A percentile compares a stretch with the other conserved stretches of the same genome.
Evolutionary conservation across 2,329 filamentous ascomycete species (phyloP).

Genomic region (Talaromyces sp.): DNA sequence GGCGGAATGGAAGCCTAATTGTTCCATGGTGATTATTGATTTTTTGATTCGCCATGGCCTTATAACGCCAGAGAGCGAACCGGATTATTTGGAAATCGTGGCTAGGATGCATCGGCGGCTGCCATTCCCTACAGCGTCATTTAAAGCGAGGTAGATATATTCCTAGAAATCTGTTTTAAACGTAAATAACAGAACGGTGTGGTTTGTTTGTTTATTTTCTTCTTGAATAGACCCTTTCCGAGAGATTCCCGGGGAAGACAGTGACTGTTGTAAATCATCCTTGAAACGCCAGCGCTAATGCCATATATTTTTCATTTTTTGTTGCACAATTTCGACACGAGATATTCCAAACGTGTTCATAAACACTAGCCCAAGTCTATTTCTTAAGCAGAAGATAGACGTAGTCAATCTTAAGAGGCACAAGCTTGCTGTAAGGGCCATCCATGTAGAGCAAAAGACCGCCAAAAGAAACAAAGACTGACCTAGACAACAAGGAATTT

Average conservation of each 20-base stretch:
- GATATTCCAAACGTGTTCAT: not conserved
- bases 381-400: conserved; percentile 94
- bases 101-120: conserved; percentile 69
- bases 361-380: conserved; percentile 35
- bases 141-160: not conserved
- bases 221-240: not conserved
- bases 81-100: conserved; percentile 69
- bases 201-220: not conserved
- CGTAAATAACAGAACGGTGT: not conserved
- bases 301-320: conserved; percentile 11
- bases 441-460: conserved; percentile 85
- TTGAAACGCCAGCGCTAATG: conserved; percentile 37
- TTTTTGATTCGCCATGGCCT: conserved; percentile 86
- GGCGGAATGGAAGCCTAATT: conserved; percentile 90
- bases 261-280: not conserved
- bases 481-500: conserved; percentile 48
- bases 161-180: not conserved
- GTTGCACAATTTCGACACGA: not conserved
- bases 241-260: not conserved
- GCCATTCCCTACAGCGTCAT: conserved; percentile 65
- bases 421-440: conserved; percentile 93
- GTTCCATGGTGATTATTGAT: conserved; percentile 74
- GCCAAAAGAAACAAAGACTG: conserved; percentile 90
- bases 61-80: conserved; percentile 71
- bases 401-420: conserved; percentile 83